phyloP scores from a whole-genome alignment of 352 stramenopile genomes.

The Globisporangium irregulare region DNA sequence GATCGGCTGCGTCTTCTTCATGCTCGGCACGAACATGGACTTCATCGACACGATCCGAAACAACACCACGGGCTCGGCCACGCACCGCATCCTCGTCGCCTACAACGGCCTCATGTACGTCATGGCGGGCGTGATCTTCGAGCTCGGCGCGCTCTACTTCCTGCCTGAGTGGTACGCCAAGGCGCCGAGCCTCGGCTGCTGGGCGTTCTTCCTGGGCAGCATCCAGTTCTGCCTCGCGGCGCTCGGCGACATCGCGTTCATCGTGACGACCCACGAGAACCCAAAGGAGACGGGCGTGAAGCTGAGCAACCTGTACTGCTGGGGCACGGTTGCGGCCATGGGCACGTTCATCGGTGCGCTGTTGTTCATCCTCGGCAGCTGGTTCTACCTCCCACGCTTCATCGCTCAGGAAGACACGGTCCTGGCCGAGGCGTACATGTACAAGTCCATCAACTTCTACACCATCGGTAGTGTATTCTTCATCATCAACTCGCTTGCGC shows the following conservation, averaged over 20 bases:
- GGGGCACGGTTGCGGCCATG: conserved; percentile 40
- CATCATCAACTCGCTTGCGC: conserved; percentile 58
- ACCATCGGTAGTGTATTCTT: conserved; percentile 76
- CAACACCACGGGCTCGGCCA: conserved; percentile 49
- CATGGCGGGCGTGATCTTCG: conserved; percentile 67
- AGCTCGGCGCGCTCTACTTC: conserved; percentile 79
- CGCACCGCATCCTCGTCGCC: conserved; percentile 51
- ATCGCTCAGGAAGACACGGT: conserved; percentile 54
- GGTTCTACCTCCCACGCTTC: conserved; percentile 78
- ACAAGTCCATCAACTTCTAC: conserved; percentile 74
- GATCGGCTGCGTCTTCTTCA: conserved; percentile 70
- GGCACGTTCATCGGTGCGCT: conserved; percentile 64
- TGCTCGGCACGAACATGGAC: conserved; percentile 64
- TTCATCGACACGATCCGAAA: conserved; percentile 64
- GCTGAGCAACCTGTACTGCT: conserved; percentile 55
- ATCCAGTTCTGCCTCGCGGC: conserved; percentile 60
- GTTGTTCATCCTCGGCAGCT: conserved; percentile 77
- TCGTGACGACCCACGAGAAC: conserved; percentile 60
- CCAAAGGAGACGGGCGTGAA: conserved; percentile 38
- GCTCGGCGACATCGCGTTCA: conserved; percentile 62
- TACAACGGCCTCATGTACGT: conserved; percentile 66
- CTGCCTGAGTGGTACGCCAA: conserved; percentile 70
- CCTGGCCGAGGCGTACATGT: conserved; percentile 58
- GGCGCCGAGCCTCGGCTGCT: conserved; percentile 63
- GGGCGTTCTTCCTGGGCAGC: conserved; percentile 69